These are phyloP conservation scores for Limonium bicolor DNA, from an alignment of 148 eudicot species.

Conservation along the genomic window DNA sequence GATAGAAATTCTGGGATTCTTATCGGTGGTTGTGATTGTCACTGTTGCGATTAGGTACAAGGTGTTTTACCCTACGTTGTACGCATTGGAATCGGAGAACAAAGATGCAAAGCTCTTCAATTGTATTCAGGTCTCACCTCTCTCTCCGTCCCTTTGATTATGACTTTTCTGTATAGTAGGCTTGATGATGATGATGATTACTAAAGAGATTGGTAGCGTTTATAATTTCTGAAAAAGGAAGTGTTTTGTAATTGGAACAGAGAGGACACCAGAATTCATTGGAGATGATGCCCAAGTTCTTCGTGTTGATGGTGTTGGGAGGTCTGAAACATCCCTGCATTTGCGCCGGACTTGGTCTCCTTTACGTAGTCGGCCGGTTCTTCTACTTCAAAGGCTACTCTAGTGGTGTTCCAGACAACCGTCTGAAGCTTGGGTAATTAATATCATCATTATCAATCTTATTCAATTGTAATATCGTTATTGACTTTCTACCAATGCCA, in stretches of 20 bases:
- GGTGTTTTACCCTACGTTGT: constrained; percentile 60
- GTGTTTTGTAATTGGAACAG: constrained; percentile 13
- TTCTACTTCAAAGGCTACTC: constrained; percentile 93
- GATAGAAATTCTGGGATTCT: no score
- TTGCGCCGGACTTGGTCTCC: constrained; percentile 31
- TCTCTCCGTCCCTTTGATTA: background rate
- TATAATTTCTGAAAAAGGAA: background rate
- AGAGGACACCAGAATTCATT: constrained; percentile 96
- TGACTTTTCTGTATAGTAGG: background rate
- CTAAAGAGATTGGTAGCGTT: background rate
- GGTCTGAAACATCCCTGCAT: constrained; percentile 66
- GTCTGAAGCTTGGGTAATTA: constrained; percentile 49
- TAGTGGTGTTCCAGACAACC: constrained; percentile 62
- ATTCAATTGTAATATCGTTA: no score
- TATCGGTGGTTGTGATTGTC: no score
- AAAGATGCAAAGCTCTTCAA: constrained; percentile 90
- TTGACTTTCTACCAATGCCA: no score
- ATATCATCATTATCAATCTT: background rate
- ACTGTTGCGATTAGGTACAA: no score
- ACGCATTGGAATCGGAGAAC: constrained; percentile 80
- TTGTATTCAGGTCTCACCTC: constrained; percentile 61
- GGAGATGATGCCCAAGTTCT: constrained; percentile 75
- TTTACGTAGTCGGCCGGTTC: constrained; percentile 35
- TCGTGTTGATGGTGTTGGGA: constrained; percentile 55
- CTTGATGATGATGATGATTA: background rate